These are phyloP conservation scores for Claviceps sp. DNA, from an alignment of 2,329 filamentous ascomycete species.

Conservation along the genomic window DNA sequence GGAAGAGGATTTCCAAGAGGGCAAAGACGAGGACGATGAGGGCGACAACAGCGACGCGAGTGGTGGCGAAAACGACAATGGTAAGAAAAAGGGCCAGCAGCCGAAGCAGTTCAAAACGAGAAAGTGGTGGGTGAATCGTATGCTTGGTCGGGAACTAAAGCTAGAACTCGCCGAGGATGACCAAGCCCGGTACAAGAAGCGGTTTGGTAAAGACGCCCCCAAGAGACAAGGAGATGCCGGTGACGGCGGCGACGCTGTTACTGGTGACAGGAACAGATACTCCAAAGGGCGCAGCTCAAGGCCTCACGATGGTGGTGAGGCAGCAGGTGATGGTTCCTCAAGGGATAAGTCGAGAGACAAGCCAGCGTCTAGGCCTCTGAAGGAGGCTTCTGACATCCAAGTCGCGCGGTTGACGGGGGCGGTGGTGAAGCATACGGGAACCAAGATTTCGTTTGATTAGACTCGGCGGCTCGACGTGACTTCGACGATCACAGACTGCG, in stretches of 20 bases:
- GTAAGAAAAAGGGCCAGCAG: constrained; percentile 24
- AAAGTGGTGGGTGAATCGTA: constrained; percentile 76
- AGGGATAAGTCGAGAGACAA: neutral
- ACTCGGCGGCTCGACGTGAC: neutral
- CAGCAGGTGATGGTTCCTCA: constrained; percentile 12
- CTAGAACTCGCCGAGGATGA: constrained; percentile 92
- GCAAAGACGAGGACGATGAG: constrained; percentile 31
- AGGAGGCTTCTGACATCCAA: constrained; percentile 32
- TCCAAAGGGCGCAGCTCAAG: constrained; percentile 23
- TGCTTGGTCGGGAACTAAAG: constrained; percentile 68
- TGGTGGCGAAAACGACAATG: constrained; percentile 12
- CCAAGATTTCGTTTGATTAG: constrained; percentile 71
- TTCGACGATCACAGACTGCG: neutral
- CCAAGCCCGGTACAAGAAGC: constrained; percentile 80
- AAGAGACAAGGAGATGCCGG: constrained; percentile 15
- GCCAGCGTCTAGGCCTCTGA: constrained; percentile 22
- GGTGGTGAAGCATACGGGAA: constrained; percentile 65
- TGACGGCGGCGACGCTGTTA: constrained; percentile 1
- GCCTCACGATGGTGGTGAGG: constrained; percentile 14
- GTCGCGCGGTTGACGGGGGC: constrained; percentile 59
- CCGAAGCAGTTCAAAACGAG: constrained; percentile 41
- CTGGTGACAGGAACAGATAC: constrained; percentile 12
- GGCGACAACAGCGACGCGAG: constrained; percentile 20
- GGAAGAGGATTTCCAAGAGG: constrained; percentile 45
- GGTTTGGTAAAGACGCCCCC: constrained; percentile 63